Evolutionary conservation across 2,329 filamentous ascomycete genomes (phyloP).

Genomic region (Cordyceps fumosorosea): DNA sequence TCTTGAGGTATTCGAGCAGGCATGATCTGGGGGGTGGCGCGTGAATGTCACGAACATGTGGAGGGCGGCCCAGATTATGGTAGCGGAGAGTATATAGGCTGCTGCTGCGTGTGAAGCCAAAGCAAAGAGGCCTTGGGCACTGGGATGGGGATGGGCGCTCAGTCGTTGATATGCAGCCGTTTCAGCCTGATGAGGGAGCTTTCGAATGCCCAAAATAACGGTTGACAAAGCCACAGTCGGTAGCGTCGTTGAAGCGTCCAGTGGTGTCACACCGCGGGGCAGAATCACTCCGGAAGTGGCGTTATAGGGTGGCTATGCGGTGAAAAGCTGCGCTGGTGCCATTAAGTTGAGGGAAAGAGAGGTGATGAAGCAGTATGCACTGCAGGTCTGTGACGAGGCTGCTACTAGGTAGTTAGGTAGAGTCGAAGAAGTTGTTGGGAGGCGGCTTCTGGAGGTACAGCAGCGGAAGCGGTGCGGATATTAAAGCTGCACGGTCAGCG

Average conservation of each 20-base stretch:
- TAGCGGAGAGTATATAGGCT: background rate
- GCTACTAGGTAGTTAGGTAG: background rate
- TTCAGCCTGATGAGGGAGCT: conserved; percentile 7
- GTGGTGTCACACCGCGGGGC: conserved; percentile 4
- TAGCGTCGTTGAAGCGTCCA: background rate
- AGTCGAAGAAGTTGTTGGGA: background rate
- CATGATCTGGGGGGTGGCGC: background rate
- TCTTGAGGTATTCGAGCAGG: conserved; percentile 9
- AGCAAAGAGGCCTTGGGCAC: background rate
- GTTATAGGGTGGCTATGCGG: conserved; percentile 10
- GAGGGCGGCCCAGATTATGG: background rate
- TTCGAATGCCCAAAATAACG: background rate
- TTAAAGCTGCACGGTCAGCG: background rate
- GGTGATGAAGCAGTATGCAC: background rate
- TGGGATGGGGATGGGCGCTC: background rate
- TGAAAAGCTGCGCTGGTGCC: conserved; percentile 2
- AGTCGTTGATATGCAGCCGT: background rate
- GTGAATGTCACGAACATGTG: conserved; percentile 6
- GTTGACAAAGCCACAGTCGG: background rate
- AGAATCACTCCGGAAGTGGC: background rate
- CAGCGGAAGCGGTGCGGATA: background rate
- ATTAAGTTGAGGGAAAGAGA: background rate
- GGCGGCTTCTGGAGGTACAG: background rate
- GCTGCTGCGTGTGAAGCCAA: background rate
- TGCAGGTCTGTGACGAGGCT: background rate